These are phyloP conservation scores for Paspalum vaginatum DNA, from an alignment of 176 grass and related monocot species.

Conservation along the genomic window DNA sequence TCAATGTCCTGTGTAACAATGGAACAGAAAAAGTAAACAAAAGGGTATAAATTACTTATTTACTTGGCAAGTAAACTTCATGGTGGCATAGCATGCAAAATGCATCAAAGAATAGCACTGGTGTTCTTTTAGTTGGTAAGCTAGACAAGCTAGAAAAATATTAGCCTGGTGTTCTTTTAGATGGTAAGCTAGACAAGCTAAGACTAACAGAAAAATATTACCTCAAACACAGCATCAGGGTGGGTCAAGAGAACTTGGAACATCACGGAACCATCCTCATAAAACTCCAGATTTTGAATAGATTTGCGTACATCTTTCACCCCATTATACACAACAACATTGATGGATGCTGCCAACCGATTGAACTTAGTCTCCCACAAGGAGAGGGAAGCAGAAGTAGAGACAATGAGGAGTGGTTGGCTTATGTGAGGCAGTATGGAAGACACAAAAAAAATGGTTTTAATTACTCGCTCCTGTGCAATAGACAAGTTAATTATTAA, in stretches of 20 bases:
- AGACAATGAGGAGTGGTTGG: conserved; percentile 76
- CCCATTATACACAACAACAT: conserved; percentile 79
- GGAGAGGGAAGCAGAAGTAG: conserved; percentile 54
- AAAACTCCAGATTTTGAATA: conserved; percentile 80
- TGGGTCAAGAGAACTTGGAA: conserved; percentile 88
- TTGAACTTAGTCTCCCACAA: conserved; percentile 86
- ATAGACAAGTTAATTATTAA: conserved; percentile 17
- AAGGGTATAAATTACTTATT: conserved; percentile 20
- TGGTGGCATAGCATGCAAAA: conserved; percentile 11
- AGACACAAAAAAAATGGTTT: conserved; percentile 68
- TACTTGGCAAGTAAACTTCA: conserved; percentile 24
- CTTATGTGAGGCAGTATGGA: conserved; percentile 61
- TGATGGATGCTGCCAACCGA: conserved; percentile 71
- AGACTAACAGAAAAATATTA: conserved; percentile 44
- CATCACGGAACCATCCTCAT: conserved; percentile 65
- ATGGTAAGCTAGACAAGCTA: conserved; percentile 9
- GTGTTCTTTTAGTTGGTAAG: neutral
- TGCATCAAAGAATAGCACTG: conserved; percentile 7
- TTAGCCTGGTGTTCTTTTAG: conserved; percentile 31
- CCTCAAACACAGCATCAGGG: conserved; percentile 76
- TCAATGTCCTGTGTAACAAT: conserved; percentile 62
- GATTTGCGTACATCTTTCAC: conserved; percentile 63
- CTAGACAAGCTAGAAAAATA: conserved; percentile 24
- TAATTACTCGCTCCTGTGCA: conserved; percentile 83
- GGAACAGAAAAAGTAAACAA: conserved; percentile 29